Base-by-base conservation (phyloP, 2,329 filamentous ascomycete species). In the Ilyonectria mors-panacis region DNA sequence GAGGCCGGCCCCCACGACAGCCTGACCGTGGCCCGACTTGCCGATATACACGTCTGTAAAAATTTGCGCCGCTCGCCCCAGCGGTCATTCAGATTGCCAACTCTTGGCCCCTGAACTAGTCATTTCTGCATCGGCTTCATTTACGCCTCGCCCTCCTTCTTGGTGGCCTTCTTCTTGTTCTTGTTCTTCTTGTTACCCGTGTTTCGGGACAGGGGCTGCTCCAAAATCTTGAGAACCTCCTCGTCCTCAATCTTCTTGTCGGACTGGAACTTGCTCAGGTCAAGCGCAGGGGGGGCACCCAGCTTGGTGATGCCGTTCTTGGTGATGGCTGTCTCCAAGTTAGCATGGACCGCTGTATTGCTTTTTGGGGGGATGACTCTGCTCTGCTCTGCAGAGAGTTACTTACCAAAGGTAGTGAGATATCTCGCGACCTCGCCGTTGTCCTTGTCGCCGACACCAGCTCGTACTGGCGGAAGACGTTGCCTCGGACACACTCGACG, bases 181-280 rank as follows among this genome's bases (percentile, higher is more conserved):
- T 92, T 90, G 88, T 93, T 94, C 89, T 94, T 95, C 87, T 93
- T 96, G 87, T 94, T 94, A 80, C 94, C 95, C 81, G 95, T 94
- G 85, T 93, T 93, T 84, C 93, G 94, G 73, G 91, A 86, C 76
- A 97, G 84, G 35, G 95, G 95, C 82, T 93, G 93, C 84, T 96
- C 94, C 58, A 99, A 88, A 72, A 98, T 95, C 87, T 96, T 94
- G 76, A 98, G 90, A 73, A 99, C 88, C 85, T 98, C 95, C 85
- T 97, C 94, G 72, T 98, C 95, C 73, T 91, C 92, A 78, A 99
- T 97, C 89, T 98, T 98, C 90, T 98, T 98, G 82, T 98, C 95
- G 37, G 94, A 92, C 89, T 97, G 92, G 87, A 92, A 90, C 86
- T 95, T 94, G 79, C 87, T 89, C 69, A 96, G 81, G 79, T 98